Base-by-base conservation (phyloP, 768 basidiomycete genomes). In the Lactarius psammicola region DNA sequence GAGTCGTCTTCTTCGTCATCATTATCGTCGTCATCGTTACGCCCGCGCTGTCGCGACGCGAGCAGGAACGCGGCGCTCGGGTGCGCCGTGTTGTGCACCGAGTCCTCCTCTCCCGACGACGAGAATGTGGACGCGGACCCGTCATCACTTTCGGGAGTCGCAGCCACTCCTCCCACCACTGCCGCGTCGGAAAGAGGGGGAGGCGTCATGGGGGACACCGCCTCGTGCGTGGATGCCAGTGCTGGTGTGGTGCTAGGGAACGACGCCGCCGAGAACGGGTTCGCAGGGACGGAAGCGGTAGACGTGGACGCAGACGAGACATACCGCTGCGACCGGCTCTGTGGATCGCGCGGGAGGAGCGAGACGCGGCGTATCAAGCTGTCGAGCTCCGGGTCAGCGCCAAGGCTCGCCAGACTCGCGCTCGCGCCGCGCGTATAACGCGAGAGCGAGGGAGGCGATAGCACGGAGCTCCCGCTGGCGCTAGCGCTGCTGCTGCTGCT, bases 41-140 rank as follows among this genome's bases (percentile, higher is more conserved):
- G 58, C 33, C 69, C 69, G 13, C 69, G 69, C 51, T 70, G 67
- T 9, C 77, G 77, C 0, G 81, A 77, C 2, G 84, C 87, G 79
- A 89, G 83, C 3, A 92, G 77, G 75, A 92, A 90, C 1, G 87
- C 88, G 1, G 85, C 85, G 10, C 87, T 88, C 1, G 89, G 88
- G 68, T 87, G 85, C 5, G 80, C 82, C 3, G 85, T 81, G 71
- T 82, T 81, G 71, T 84, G 80, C 58, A 84, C 76, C 49, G 85
- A 84, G 49, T 80, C 78, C 49, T 80, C 76, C n/a, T 71, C 74
- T 64, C 84, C 84, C 60, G 85, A 76, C 31, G 85, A 85, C 72
- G 87, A 87, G 2, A 74, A 67, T 69, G 85, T 83, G 68, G 85
- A 83, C 5, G 77, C 75, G 60, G 80, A 81, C 6, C 73, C 70